Percentiles rank a stretch among this genome's conserved stretches.
Evolutionary conservation across 345 rosid genomes (phyloP).

Genomic region (Murraya koenigii): DNA sequence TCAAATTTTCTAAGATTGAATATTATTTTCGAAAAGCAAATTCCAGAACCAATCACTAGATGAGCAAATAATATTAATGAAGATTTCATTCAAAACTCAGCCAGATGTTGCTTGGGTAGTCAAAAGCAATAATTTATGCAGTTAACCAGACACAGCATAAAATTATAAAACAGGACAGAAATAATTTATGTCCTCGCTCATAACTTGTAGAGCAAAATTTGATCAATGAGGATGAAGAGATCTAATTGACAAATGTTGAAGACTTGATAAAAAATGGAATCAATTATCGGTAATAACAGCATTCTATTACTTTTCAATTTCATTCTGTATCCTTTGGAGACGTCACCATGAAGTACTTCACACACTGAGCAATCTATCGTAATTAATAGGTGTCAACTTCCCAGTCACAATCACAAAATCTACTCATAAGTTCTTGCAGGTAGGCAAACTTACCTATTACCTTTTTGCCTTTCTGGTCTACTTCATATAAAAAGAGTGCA

Average conservation of each 20-base stretch:
- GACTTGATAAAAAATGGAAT: not conserved
- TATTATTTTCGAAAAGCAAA: no score
- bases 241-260: constrained; percentile 4
- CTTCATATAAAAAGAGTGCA: constrained; percentile 79
- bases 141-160: not conserved
- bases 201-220: not conserved
- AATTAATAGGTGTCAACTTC: not conserved
- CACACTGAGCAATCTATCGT: not conserved
- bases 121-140: not conserved
- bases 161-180: not conserved
- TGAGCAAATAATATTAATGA: no score
- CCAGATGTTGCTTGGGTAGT: not conserved
- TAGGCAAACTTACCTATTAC: constrained; percentile 56
- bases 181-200: not conserved
- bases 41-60: no score
- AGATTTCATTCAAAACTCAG: not conserved
- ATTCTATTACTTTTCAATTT: not conserved
- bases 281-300: not conserved
- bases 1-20: no score
- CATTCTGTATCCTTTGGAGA: not conserved
- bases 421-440: not conserved
- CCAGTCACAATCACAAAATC: not conserved
- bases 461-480: constrained; percentile 75
- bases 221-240: not conserved
- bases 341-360: not conserved